phyloP scores from a whole-genome alignment of 208 protist genomes.

The Trypanosoma melophagium region DNA sequence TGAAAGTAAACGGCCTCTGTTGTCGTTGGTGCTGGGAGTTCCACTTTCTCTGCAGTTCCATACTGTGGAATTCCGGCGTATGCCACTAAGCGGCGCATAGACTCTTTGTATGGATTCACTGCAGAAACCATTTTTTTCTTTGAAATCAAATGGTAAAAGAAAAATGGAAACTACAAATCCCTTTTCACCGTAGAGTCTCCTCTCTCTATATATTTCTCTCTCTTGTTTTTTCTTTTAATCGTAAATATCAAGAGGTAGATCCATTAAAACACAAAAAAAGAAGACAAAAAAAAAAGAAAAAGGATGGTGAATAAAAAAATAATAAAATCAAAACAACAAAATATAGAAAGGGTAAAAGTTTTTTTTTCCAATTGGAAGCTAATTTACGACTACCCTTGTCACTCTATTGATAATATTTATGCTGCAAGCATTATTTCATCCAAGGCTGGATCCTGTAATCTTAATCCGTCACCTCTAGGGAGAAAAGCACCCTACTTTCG shows the following conservation, averaged over 20 bases:
- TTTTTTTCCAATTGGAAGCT: too few relatives aligned
- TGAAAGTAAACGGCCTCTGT: constrained; percentile 56
- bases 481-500: not conserved
- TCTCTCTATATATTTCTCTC: not conserved
- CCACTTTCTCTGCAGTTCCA: constrained; percentile 26
- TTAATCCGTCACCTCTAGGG: too few relatives aligned
- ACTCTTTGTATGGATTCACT: constrained; percentile 57
- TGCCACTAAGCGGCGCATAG: constrained; percentile 50
- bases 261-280: not conserved
- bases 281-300: constrained; percentile 3
- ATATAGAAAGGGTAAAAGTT: too few relatives aligned
- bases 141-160: not conserved
- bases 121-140: constrained; percentile 6
- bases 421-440: too few relatives aligned
- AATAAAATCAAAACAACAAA: too few relatives aligned
- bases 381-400: too few relatives aligned
- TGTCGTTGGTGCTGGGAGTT: constrained; percentile 9
- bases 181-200: too few relatives aligned
- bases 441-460: too few relatives aligned
- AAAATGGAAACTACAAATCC: too few relatives aligned
- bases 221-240: not conserved
- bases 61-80: constrained; percentile 62
- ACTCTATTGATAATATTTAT: too few relatives aligned
- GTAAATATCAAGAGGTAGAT: not conserved
- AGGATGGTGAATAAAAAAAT: not conserved